phyloP scores from a whole-genome alignment of 169 alveolate genomes.

The Theileria parva region DNA sequence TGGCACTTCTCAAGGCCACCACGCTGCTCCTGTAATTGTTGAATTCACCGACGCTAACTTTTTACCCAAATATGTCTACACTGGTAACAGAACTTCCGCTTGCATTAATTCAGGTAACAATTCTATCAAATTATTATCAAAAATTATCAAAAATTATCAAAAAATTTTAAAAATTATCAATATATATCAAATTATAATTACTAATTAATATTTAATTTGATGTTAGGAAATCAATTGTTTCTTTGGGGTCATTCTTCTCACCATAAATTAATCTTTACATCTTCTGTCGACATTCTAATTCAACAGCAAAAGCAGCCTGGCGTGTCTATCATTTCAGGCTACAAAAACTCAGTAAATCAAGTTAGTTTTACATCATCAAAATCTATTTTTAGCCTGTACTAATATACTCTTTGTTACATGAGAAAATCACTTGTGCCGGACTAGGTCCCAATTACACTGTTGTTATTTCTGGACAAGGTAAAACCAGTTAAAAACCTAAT shows the following conservation, averaged over 20 bases:
- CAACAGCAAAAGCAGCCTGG: constrained; percentile 82
- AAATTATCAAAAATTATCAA: too few species aligned
- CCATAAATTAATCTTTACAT: constrained; percentile 82
- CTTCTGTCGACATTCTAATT: constrained; percentile 72
- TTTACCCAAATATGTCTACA: constrained; percentile 58
- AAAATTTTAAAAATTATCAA: too few species aligned
- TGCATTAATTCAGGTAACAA: constrained; percentile 58
- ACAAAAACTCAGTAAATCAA: constrained; percentile 64
- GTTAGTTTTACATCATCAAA: constrained; percentile 13
- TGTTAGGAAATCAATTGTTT: constrained; percentile 73
- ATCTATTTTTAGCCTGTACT: constrained; percentile 65
- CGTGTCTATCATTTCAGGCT: constrained; percentile 79
- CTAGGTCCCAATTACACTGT: constrained; percentile 75
- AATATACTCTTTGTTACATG: constrained; percentile 74
- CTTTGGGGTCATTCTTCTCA: constrained; percentile 87
- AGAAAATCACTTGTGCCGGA: constrained; percentile 74
- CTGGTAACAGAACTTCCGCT: constrained; percentile 84
- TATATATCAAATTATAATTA: too few species aligned
- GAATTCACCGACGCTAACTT: constrained; percentile 66
- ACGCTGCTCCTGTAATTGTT: constrained; percentile 56
- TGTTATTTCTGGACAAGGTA: constrained; percentile 75
- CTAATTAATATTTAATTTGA: too few species aligned
- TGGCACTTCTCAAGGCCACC: constrained; percentile 74
- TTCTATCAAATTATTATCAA: not conserved
- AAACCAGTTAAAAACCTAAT: not conserved